Percentiles rank a stretch among this genome's conserved stretches.
These are phyloP conservation scores for Geranium rotundifolium DNA, from an alignment of 345 rosid genomes.

Conservation along the genomic window DNA sequence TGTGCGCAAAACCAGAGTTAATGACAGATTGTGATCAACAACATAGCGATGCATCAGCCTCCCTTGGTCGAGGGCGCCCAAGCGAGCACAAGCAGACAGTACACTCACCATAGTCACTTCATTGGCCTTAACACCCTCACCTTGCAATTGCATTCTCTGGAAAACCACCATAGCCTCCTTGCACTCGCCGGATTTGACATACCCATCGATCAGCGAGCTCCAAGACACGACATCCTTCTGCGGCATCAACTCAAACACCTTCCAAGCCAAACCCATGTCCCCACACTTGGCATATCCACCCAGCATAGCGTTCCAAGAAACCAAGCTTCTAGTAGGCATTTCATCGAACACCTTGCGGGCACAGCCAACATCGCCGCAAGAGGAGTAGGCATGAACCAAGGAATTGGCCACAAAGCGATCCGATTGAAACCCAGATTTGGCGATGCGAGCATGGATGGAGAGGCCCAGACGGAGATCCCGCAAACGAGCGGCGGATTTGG, in stretches of 20 bases:
- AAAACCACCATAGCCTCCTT: constrained; percentile 54
- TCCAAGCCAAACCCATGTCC: too few relatives aligned
- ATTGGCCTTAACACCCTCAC: constrained; percentile 40
- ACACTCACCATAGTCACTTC: constrained; percentile 90
- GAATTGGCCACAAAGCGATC: too few relatives aligned
- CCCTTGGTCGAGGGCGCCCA: constrained; percentile 62
- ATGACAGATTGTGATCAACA: constrained; percentile 30
- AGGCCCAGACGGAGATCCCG: constrained; percentile 29
- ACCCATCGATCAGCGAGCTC: constrained; percentile 81
- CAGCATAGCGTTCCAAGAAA: too few relatives aligned
- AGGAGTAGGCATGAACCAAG: too few relatives aligned
- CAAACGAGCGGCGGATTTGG: constrained; percentile 54
- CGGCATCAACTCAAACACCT: too few relatives aligned
- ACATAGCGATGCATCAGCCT: constrained; percentile 46
- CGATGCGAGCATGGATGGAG: constrained; percentile 30
- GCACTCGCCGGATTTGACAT: constrained; percentile 48
- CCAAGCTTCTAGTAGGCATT: too few relatives aligned
- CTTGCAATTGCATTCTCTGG: constrained; percentile 29
- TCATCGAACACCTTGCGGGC: too few relatives aligned
- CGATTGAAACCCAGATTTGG: constrained; percentile 36
- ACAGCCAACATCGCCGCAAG: too few relatives aligned
- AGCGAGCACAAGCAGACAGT: constrained; percentile 74
- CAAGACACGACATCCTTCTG: constrained; percentile 59
- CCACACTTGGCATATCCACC: too few relatives aligned
- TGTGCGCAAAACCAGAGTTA: constrained; percentile 48